phyloP scores from a whole-genome alignment of 2,329 filamentous ascomycete genomes.

The Pseudocercospora vitis region DNA sequence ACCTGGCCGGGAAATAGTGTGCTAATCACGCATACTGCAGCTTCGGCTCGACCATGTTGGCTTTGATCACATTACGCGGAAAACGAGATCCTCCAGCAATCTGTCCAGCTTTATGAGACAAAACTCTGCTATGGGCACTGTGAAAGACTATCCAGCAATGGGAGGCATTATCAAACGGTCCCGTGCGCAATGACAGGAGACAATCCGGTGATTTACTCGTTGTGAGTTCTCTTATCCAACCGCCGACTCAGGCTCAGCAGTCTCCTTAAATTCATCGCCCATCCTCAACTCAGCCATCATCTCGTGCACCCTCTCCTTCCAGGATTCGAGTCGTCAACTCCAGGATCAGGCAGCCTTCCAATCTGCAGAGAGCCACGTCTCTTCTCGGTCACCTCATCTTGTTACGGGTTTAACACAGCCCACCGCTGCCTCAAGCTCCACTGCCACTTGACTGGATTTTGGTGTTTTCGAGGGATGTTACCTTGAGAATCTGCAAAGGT shows the following conservation, averaged over 20 bases:
- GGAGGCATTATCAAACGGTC: no score
- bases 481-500: conserved; percentile 20
- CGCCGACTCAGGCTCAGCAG: not conserved
- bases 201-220: no score
- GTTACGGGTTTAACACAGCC: conserved; percentile 13
- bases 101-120: no score
- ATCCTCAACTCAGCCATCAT: conserved; percentile 31
- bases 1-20: no score
- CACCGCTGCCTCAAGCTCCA: conserved; percentile 30
- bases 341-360: conserved; percentile 20
- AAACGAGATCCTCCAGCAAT: no score
- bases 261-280: not conserved
- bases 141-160: no score
- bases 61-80: no score
- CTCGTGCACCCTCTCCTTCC: conserved; percentile 34
- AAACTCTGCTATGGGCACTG: no score
- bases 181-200: no score
- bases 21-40: no score
- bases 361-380: conserved; percentile 22
- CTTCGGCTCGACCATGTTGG: no score
- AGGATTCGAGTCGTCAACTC: not conserved
- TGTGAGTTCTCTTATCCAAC: no score
- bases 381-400: not conserved
- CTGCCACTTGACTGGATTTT: conserved; percentile 28
- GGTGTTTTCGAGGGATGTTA: conserved; percentile 19